Evolutionary conservation across 2,329 filamentous ascomycete genomes (phyloP).

Genomic region (Zymoseptoria brevis): DNA sequence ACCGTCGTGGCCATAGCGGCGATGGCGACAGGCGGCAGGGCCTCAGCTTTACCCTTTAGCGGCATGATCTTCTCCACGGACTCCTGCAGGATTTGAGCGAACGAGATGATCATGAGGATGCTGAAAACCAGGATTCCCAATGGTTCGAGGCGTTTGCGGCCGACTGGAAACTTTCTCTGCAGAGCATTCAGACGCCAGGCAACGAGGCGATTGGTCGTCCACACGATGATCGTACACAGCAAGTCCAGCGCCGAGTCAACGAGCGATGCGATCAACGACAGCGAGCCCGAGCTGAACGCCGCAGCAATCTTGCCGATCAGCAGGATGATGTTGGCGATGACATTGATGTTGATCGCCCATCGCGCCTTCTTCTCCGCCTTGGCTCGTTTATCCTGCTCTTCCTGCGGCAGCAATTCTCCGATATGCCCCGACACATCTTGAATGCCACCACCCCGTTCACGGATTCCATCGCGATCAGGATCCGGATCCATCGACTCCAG

Average conservation of each 20-base stretch:
- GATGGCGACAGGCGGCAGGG: constrained; percentile 47
- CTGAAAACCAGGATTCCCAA: constrained; percentile 56
- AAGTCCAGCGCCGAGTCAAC: constrained; percentile 55
- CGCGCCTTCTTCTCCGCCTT: constrained; percentile 43
- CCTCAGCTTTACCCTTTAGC: constrained; percentile 39
- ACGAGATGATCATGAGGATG: constrained; percentile 57
- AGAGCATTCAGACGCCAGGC: constrained; percentile 47
- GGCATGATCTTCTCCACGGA: constrained; percentile 52
- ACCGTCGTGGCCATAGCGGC: constrained; percentile 51
- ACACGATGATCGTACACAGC: constrained; percentile 54
- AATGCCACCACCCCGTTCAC: constrained; percentile 45
- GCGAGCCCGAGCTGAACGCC: constrained; percentile 48
- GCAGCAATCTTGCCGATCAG: constrained; percentile 50
- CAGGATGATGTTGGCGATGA: constrained; percentile 52
- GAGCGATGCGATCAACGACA: constrained; percentile 54
- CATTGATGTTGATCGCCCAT: constrained; percentile 54
- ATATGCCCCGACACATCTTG: constrained; percentile 44
- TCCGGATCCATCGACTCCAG: constrained; percentile 55
- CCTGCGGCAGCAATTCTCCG: constrained; percentile 48
- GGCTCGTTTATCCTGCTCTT: constrained; percentile 43
- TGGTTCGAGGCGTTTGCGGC: constrained; percentile 50
- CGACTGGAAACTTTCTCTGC: constrained; percentile 50
- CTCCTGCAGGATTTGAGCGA: constrained; percentile 53
- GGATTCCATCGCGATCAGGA: constrained; percentile 48
- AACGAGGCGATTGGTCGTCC: constrained; percentile 52